Evolutionary conservation across 2,329 filamentous ascomycete genomes (phyloP), one percentile per base, ranked within the genome.

Genomic region (Saccharata proteae): DNA sequence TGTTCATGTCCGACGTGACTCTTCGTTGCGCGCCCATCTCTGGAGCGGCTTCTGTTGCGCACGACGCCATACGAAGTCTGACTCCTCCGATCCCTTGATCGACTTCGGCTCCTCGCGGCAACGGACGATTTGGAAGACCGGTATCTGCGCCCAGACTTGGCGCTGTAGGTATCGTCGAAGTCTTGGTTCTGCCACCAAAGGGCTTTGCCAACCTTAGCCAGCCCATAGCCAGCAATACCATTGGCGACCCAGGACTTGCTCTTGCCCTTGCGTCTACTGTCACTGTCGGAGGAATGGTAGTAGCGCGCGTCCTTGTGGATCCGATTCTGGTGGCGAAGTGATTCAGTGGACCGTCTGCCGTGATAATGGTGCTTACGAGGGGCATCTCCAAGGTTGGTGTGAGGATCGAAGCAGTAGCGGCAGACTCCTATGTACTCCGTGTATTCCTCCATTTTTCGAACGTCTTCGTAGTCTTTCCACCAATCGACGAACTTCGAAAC

Each of bases 341-440:
- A 43, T 38, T 70, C 66, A 34, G 55, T 52, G 3, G 64, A 68
- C 18, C 53, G 53, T 39, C 65, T 51, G 46, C 44, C 41, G 36
- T 62, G 52, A 45, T 71, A 71, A 42, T 74, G 57, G 44, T 78
- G 74, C 40, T 67, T 69, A 31, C 74, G 62, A 5, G 74, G 74
- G 0, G 72, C 74, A 46, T 76, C 64, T 37, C 55, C 48, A 3
- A 67, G 62, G 3, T 60, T 65, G 11, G 66, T 68, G 6, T 65
- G 61, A 5, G 73, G 72, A 37, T 76, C 71, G 43, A 78, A 78
- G 47, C 74, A 78, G 42, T 74, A 59, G 39, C 66, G 72, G 54
- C 74, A 78, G 3, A 77, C 67, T 14, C 74, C 74, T 42, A 76
- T 77, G 37, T 69, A 67, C 50, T 78, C 71, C 1, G 73, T 77